Percentiles rank a stretch among this genome's conserved stretches.
phyloP scores from a whole-genome alignment of 1,284 basidiomycete genomes.

The Irpex lacteus region DNA sequence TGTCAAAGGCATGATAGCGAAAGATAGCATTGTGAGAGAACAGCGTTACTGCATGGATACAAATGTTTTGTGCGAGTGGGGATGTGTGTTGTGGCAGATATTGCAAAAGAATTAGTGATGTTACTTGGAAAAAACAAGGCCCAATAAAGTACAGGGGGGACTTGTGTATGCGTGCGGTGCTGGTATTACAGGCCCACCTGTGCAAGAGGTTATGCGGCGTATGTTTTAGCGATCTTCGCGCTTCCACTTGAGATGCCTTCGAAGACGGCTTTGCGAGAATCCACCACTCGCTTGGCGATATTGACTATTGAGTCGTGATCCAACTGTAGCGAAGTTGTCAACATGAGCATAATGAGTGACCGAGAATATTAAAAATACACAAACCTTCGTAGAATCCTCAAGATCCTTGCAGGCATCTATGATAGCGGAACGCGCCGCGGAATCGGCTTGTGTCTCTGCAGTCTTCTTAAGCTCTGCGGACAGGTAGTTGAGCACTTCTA shows the following conservation, averaged over 20 bases:
- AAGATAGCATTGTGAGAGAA: not conserved
- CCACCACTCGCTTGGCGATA: slow-evolving; percentile 61
- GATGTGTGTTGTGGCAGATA: not conserved
- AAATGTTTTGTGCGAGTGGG: not conserved
- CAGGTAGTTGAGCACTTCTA: slow-evolving; percentile 53
- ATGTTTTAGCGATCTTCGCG: slow-evolving; percentile 46
- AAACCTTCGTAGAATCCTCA: slow-evolving; percentile 41
- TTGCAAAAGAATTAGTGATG: not conserved
- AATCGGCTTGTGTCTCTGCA: slow-evolving; percentile 47
- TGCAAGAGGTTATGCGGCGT: slow-evolving; percentile 26
- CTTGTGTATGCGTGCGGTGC: not conserved
- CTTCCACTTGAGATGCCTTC: slow-evolving; percentile 73
- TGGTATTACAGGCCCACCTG: not conserved
- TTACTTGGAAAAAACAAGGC: not conserved
- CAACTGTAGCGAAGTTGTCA: slow-evolving; percentile 38
- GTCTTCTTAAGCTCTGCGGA: slow-evolving; percentile 47
- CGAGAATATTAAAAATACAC: slow-evolving; percentile 9
- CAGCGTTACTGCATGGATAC: not conserved
- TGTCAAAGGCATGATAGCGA: not conserved
- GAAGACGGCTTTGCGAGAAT: slow-evolving; percentile 66
- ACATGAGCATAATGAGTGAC: slow-evolving; percentile 3
- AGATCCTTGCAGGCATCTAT: slow-evolving; percentile 47
- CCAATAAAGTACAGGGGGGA: not conserved
- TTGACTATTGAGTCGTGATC: slow-evolving; percentile 62
- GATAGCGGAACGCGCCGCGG: slow-evolving; percentile 50